Conservation (phyloP, 2,329 filamentous ascomycete genomes). For the Pseudogymnoascus pannorum region DNA sequence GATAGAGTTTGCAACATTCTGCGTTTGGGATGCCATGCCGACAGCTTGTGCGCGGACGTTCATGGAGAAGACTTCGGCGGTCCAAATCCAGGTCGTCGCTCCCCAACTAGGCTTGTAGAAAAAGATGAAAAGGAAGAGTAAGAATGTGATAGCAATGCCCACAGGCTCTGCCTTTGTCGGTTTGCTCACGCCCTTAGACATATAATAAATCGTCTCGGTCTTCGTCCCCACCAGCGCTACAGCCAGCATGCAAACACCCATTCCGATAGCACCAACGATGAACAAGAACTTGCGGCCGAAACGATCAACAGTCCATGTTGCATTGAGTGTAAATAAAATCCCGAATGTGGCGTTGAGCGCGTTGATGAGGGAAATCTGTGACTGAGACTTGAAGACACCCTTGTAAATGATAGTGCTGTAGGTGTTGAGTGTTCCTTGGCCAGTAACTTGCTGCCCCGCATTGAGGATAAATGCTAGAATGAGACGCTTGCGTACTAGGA, state of each 20-base stretch:
- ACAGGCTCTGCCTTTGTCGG: constrained; percentile 53
- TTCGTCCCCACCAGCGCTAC: constrained; percentile 50
- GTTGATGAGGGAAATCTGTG: constrained; percentile 64
- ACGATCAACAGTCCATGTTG: constrained; percentile 65
- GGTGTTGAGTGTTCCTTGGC: constrained; percentile 64
- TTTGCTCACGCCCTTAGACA: neutral
- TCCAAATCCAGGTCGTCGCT: constrained; percentile 65
- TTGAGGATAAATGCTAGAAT: constrained; percentile 60
- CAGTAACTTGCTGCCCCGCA: constrained; percentile 63
- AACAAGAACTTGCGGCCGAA: constrained; percentile 65
- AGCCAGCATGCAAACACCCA: constrained; percentile 64
- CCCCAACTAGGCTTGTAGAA: constrained; percentile 66
- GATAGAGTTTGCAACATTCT: constrained; percentile 59
- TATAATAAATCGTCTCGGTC: constrained; percentile 31
- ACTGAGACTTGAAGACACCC: constrained; percentile 53
- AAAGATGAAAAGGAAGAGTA: constrained; percentile 59
- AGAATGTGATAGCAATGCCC: constrained; percentile 60
- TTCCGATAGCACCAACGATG: constrained; percentile 60
- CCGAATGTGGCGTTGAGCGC: constrained; percentile 66
- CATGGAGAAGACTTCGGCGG: constrained; percentile 61
- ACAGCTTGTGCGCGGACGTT: constrained; percentile 66
- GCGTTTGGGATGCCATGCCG: constrained; percentile 52
- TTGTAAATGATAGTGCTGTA: constrained; percentile 70
- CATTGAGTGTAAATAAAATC: constrained; percentile 66
- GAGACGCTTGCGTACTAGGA: constrained; percentile 61